Evolutionary conservation across 768 basidiomycete genomes (phyloP), one percentile per base, ranked within the genome.

Genomic region (Phallus indusiatus): DNA sequence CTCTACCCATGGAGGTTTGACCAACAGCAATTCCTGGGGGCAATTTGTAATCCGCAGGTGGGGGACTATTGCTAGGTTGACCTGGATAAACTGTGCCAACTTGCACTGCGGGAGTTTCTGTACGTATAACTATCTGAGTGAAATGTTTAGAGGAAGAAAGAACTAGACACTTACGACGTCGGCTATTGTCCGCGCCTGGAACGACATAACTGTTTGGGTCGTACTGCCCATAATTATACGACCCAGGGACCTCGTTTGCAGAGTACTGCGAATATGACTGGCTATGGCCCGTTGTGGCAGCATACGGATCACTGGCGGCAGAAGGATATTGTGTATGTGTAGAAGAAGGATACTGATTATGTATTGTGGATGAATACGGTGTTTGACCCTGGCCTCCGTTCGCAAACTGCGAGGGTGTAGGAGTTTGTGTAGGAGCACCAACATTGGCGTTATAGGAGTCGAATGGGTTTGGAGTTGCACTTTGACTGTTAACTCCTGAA

Each of bases 361-460:
- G 57, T 22, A 11, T 22, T 18, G 48, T 46, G n/a, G 48, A 49
- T 33, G 47, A 46, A 37, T 53, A 60, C 28, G 54, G 53, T 33
- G 17, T 47, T 52, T 56, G 50, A 48, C 20, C 42, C 10, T 37
- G 6, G 24, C 33, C 53, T 48, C 47, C 37, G 46, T n/a, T 33
- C 37, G 18, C 10, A 47, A 11, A 16, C 57, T 24, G 58, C 46
- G 47, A 54, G 24, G 37, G 54, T 12, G 37, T 17, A 34, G 21
- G 50, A 24, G 2, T 42, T 4, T 42, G 42, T 14, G 14, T 11
- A 4, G 9, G n/a, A 14, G 42, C 4, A 2, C 2, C 9, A 42
- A 42, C n/a, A n/a, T 42, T 42, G 0, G 75, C 71, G 64, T 78
- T 76, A 47, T 63, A 69, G 5, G 79, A 74, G 7, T 77, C 72